Percentiles rank a stretch among this genome's conserved stretches.
phyloP scores from a whole-genome alignment of 192 early-diverging fungal genomes.

The Coemansia sp. region DNA sequence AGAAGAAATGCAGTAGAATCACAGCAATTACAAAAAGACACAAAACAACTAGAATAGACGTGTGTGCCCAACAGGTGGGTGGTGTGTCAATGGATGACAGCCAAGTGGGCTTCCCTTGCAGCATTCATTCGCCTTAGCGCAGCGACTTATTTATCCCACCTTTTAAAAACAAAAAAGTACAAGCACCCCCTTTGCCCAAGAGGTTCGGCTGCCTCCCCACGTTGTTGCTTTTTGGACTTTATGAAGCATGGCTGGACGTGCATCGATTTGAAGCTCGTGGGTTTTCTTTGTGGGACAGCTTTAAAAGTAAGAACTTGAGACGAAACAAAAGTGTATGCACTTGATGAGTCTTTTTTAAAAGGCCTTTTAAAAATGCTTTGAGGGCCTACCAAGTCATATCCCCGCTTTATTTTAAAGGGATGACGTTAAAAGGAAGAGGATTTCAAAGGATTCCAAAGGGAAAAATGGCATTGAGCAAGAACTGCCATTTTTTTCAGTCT shows the following conservation, averaged over 20 bases:
- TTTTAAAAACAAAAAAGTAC: no score
- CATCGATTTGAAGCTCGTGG: neutral
- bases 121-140: neutral
- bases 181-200: neutral
- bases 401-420: neutral
- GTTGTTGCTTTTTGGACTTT: neutral
- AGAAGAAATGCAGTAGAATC: no score
- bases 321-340: no score
- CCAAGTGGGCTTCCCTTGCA: neutral
- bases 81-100: no score
- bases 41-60: neutral
- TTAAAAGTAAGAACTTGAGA: neutral
- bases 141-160: neutral
- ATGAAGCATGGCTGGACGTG: neutral
- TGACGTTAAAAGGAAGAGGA: neutral
- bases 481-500: neutral
- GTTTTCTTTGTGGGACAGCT: neutral
- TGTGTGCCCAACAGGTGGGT: neutral
- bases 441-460: neutral
- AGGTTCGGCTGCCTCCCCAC: neutral
- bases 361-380: no score
- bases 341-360: no score
- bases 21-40: neutral
- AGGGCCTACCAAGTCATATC: neutral
- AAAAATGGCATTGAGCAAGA: neutral